These are phyloP conservation scores for Phytophthora meadii DNA, from an alignment of 352 stramenopile species.

Conservation along the genomic window DNA sequence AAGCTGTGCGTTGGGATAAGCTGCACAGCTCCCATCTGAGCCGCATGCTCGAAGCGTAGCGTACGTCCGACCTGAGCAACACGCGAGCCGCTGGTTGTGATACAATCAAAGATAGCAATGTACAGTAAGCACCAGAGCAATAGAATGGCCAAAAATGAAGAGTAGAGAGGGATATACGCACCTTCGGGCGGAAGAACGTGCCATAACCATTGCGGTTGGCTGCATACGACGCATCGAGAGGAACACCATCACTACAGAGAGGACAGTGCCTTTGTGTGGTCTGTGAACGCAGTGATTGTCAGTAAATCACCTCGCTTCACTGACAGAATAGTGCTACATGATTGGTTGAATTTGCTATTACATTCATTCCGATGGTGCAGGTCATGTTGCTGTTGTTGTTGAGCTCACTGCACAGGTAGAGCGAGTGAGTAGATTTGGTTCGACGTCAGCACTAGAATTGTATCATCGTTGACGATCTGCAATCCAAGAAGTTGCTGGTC, in stretches of 20 bases:
- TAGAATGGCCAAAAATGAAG: not conserved
- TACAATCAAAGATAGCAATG: conserved; percentile 4
- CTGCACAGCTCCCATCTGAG: conserved; percentile 55
- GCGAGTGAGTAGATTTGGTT: conserved; percentile 50
- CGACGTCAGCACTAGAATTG: conserved; percentile 63
- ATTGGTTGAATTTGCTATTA: conserved; percentile 19
- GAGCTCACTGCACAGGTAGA: conserved; percentile 17
- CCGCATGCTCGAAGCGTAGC: conserved; percentile 47
- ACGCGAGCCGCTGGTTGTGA: conserved; percentile 31
- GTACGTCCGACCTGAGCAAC: conserved; percentile 32
- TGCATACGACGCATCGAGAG: conserved; percentile 72
- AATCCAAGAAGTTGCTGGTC: conserved; percentile 71
- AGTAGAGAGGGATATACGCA: conserved; percentile 5
- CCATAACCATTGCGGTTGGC: conserved; percentile 45
- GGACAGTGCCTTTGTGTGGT: conserved; percentile 34
- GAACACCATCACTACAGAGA: conserved; percentile 51
- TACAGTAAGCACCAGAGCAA: not conserved
- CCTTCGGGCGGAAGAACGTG: conserved; percentile 35
- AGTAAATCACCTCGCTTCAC: conserved; percentile 32
- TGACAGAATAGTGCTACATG: conserved; percentile 4
- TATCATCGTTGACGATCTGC: conserved; percentile 48
- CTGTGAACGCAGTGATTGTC: conserved; percentile 18
- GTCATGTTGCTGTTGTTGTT: not conserved
- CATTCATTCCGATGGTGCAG: conserved; percentile 12
- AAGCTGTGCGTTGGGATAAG: conserved; percentile 53